Evolutionary conservation across 305 asterid species (phyloP), one percentile per base, ranked within the genome.

Genomic region (Striga hermonthica): DNA sequence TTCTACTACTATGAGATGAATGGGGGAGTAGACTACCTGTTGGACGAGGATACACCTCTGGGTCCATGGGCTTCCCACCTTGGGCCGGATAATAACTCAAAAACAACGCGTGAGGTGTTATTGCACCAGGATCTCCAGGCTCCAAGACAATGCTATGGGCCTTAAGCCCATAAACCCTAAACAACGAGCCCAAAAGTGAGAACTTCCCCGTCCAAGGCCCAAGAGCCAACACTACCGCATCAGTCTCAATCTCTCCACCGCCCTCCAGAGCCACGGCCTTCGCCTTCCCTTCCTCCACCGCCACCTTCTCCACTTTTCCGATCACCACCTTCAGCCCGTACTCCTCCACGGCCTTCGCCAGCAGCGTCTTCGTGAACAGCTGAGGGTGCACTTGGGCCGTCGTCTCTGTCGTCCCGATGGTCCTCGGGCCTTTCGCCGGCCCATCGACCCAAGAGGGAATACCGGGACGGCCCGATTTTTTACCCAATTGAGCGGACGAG

Each of bases 311-410:
- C 38, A 80, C 66, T 70, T 82, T 89, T 9, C 95, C 97, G 0
- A 80, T 86, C 61, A 87, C 82, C 66, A 92, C 85, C 78, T 80
- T 74, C 71, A 83, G 65, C 1, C 89, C 97, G 28, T 80, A 81
- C 9, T 80, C 85, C 65, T 79, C 86, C 78, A 86, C 84, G 11
- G 90, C 95, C 78, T 84, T 87, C 41, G 75, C 72, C 66, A 80
- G 22, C 65, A 89, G 67, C 7, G 82, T 72, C 72, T 79, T 78
- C 0, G 95, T 86, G 59, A 89, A 87, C 37, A 89, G 74, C 69
- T 72, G 75, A 3, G 98, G 98, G 69, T 89, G 95, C 43, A 92
- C 95, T 74, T 87, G 97, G 57, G 97, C 94, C 76, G 96, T 89
- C 4, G 95, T 85, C 47, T 66, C 81, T 3, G 80, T 68, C 39